phyloP scores from a whole-genome alignment of 495 filamentous ascomycete genomes.

The Aspergillus conjunctus region DNA sequence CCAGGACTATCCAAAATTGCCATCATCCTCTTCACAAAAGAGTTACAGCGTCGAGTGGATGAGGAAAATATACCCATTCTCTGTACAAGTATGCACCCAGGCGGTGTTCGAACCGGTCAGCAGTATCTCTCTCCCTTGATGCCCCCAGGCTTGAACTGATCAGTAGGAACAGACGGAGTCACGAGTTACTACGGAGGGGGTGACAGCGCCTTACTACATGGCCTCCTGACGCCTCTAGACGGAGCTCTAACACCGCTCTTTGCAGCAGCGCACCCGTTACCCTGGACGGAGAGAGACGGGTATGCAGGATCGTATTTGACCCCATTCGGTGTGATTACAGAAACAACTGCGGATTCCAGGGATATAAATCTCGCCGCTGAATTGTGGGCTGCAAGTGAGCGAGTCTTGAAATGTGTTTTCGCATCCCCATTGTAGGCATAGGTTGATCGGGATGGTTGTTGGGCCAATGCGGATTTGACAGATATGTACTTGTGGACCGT shows the following conservation, averaged over 20 bases:
- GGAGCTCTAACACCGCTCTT: constrained; percentile 5
- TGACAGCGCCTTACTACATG: neutral
- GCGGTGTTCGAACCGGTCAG: constrained; percentile 3
- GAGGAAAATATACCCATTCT: neutral
- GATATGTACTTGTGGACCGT: no score
- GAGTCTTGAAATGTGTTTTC: neutral
- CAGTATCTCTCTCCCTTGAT: no score
- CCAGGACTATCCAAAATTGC: constrained; percentile 5
- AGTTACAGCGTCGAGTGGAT: neutral
- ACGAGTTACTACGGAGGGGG: neutral
- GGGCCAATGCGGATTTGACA: no score
- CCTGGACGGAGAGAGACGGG: neutral
- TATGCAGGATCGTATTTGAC: constrained; percentile 4
- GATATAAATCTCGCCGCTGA: neutral
- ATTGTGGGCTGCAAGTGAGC: neutral
- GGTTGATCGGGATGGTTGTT: no score
- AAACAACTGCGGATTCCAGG: neutral
- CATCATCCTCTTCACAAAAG: constrained; percentile 8
- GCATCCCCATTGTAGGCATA: neutral
- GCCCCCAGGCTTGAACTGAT: neutral
- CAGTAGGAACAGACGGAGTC: neutral
- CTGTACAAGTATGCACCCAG: constrained; percentile 1
- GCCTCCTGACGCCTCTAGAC: constrained; percentile 4
- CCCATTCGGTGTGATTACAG: neutral
- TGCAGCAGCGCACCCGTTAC: constrained; percentile 1